Percentiles rank a stretch among this genome's conserved stretches.
Evolutionary conservation across 768 basidiomycete species (phyloP).

Genomic region (Tylopilus subfusipes): DNA sequence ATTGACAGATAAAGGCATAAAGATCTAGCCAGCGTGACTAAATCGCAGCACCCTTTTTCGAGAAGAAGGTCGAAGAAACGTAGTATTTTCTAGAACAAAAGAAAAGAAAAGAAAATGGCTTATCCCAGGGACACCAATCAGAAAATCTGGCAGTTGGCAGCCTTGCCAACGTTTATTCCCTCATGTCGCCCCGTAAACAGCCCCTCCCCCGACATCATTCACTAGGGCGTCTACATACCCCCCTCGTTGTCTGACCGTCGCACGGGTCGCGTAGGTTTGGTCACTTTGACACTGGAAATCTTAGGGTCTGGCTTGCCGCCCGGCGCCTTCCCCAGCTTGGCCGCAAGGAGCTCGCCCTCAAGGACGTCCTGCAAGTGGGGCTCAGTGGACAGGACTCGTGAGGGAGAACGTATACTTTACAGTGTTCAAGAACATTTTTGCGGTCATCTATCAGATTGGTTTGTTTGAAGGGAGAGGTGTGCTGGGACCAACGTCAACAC

Average conservation of each 20-base stretch:
- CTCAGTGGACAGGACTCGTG: not conserved
- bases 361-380: not conserved
- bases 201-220: not conserved
- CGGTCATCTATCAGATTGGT: not conserved
- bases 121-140: not conserved
- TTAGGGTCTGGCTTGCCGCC: slow-evolving; percentile 7
- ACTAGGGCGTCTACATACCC: not conserved
- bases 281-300: slow-evolving; percentile 1
- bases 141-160: not conserved
- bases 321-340: not conserved
- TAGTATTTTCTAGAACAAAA: not conserved
- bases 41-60: not conserved
- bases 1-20: not conserved
- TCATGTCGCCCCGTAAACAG: not conserved
- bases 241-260: not conserved
- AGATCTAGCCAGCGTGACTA: not conserved
- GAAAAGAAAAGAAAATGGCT: not conserved
- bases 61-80: not conserved
- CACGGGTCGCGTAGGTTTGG: slow-evolving; percentile 4
- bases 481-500: not conserved
- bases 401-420: not conserved
- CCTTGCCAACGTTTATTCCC: not conserved
- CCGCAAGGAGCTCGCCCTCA: not conserved
- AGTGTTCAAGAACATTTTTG: slow-evolving; percentile 1
- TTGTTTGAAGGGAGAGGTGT: not conserved